Base-by-base conservation (phyloP, 2,329 filamentous ascomycete genomes). In the Fusarium burgessii region DNA sequence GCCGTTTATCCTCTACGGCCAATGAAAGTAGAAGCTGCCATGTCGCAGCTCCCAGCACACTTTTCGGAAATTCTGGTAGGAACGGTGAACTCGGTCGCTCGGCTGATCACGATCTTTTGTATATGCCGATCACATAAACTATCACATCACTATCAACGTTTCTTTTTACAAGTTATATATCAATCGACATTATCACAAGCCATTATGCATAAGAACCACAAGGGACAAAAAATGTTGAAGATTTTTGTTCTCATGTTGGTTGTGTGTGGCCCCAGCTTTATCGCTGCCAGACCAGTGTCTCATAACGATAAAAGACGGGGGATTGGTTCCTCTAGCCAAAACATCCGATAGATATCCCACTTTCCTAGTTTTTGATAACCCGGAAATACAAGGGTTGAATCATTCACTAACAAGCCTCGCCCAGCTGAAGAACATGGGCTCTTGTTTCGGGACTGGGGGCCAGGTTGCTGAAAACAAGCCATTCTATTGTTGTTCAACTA, bases 261-360 rank as follows among this genome's bases (percentile, higher is more conserved):
- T 45, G 36, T 68, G 66, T 58, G 49, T 55, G 47, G 68, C 35
- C 62, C 58, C 41, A 38, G 68, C 68, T 68, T 54, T 54, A 62
- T 74, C 59, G 52, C 54, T 64, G 62, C 73, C 71, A 73, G 73
- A 68, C 73, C 73, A 76, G 62, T 75, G 73, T 76, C 73, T 74
- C 70, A 66, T 60, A 36, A 68, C 27, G 49, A 61, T 55, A 58
- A 68, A 47, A 66, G 59, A 62, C 49, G 63, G 52, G 52, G 57
- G 68, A 58, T 59, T 23, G 35, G 35, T 54, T 55, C 46, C 50
- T 50, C 41, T 36, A 54, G 55, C 42, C 66, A 71, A 74, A 63
- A 52, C 69, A 35, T 60, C 55, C 59, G 42, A 66, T 47, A 42
- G 47, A 51, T 45, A 57, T 46, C 40, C 41, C 50, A 54, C 52